Evolutionary conservation across 805 yeast genomes (phyloP).

Genomic region (Lachancea cidri): DNA sequence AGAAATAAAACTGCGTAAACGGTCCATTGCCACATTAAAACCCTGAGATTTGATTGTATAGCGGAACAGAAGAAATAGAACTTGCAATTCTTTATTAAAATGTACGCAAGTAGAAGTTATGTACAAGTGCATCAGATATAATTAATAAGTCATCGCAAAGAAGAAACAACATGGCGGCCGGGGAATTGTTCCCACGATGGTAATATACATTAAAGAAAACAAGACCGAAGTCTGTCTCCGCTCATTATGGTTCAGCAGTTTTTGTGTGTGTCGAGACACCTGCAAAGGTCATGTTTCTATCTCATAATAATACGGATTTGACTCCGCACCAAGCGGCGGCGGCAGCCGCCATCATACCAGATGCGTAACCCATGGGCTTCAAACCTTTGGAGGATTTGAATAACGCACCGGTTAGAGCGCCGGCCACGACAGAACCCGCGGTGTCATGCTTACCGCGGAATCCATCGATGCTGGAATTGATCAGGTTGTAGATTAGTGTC

Average conservation of each 20-base stretch:
- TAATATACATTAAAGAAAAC: background rate
- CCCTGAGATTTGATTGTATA: too few relatives aligned
- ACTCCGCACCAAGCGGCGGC: slow-evolving; percentile 91
- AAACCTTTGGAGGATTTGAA: slow-evolving; percentile 82
- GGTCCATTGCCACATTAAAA: too few relatives aligned
- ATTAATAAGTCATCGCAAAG: slow-evolving; percentile 11
- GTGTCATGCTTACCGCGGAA: slow-evolving; percentile 88
- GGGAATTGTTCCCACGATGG: background rate
- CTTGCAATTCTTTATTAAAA: background rate
- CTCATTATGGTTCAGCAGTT: background rate
- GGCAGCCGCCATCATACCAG: slow-evolving; percentile 80
- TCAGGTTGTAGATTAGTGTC: slow-evolving; percentile 81
- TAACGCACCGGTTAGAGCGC: slow-evolving; percentile 87
- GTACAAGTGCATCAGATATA: slow-evolving; percentile 20
- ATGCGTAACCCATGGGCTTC: slow-evolving; percentile 82
- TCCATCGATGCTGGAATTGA: slow-evolving; percentile 73
- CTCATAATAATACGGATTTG: slow-evolving; percentile 38
- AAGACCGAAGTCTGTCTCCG: background rate
- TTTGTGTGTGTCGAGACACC: background rate
- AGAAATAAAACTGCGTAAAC: too few relatives aligned
- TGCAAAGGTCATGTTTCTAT: background rate
- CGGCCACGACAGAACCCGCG: slow-evolving; percentile 76
- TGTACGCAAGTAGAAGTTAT: slow-evolving; percentile 7
- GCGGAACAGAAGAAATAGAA: too few relatives aligned
- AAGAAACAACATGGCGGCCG: slow-evolving; percentile 5